A percentile compares a stretch with the other conserved stretches of the same genome.
Conservation (phyloP, 441 rosid species). For the Codiaeum variegatum region DNA sequence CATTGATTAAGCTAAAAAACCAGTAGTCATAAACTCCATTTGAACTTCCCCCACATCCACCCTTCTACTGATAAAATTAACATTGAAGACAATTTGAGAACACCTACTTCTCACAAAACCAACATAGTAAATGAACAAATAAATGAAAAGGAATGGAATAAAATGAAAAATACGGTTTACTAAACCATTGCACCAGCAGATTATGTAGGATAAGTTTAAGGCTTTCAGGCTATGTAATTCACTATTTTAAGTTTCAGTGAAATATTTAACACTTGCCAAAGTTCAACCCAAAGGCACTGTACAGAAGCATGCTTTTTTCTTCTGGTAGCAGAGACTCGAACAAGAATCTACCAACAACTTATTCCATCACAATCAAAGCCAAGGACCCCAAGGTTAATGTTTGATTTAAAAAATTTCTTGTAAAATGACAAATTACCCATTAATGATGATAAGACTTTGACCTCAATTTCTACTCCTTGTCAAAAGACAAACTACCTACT, state of each 20-base stretch:
- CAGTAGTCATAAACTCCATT: not conserved
- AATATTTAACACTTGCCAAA: not conserved
- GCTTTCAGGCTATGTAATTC: not conserved
- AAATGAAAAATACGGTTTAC: not conserved
- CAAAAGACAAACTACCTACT: conserved; percentile 1
- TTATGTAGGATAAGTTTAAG: not conserved
- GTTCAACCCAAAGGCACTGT: not conserved
- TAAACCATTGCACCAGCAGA: not conserved
- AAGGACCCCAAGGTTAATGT: not conserved
- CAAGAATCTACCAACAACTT: not conserved
- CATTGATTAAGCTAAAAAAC: not conserved
- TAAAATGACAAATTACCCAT: not conserved
- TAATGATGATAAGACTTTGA: not conserved
- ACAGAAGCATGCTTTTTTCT: not conserved
- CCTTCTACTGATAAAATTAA: not conserved
- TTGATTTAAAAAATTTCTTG: not conserved
- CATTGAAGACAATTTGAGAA: not conserved
- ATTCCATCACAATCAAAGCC: not conserved
- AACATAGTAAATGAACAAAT: not conserved
- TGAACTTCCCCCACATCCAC: not conserved
- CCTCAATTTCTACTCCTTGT: not conserved
- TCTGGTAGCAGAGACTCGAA: not conserved
- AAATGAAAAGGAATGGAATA: not conserved
- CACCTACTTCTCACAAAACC: not conserved
- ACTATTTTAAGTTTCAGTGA: not conserved